Conservation (phyloP, 768 basidiomycete genomes). For the Artomyces pyxidatus region DNA sequence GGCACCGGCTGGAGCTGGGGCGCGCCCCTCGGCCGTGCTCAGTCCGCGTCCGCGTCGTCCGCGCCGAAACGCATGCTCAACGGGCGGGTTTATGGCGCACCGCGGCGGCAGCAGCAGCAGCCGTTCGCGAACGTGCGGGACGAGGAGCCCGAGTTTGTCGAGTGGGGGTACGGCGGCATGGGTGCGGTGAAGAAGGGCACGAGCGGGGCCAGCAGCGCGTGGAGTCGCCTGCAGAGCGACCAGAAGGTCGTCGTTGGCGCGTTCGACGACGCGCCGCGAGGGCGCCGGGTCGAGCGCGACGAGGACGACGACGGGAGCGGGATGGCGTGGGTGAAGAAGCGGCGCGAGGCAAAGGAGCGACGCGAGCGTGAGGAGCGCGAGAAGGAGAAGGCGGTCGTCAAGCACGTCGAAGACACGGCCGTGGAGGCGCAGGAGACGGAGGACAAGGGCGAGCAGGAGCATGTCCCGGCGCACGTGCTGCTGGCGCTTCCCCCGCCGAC, state of each 20-base stretch:
- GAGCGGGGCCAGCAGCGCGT: constrained; percentile 11
- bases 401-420: no score
- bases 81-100: constrained; percentile 67
- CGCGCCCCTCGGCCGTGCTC: constrained; percentile 1
- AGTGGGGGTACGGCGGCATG: constrained; percentile 86
- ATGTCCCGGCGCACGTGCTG: background rate
- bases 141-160: constrained; percentile 75
- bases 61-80: constrained; percentile 54
- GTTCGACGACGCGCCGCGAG: background rate
- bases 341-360: constrained; percentile 48
- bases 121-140: constrained; percentile 42
- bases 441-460: background rate
- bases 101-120: background rate
- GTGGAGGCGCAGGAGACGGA: constrained; percentile 5
- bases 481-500: no score
- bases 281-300: constrained; percentile 4
- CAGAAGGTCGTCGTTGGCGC: constrained; percentile 13
- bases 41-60: background rate
- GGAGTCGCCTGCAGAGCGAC: constrained; percentile 15
- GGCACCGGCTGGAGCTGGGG: background rate
- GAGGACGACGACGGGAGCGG: constrained; percentile 78
- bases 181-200: constrained; percentile 36
- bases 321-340: constrained; percentile 68
- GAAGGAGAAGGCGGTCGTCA: constrained; percentile 21
- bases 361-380: constrained; percentile 32